phyloP scores from a whole-genome alignment of 2,329 filamentous ascomycete species.

The Ustulina deusta region DNA sequence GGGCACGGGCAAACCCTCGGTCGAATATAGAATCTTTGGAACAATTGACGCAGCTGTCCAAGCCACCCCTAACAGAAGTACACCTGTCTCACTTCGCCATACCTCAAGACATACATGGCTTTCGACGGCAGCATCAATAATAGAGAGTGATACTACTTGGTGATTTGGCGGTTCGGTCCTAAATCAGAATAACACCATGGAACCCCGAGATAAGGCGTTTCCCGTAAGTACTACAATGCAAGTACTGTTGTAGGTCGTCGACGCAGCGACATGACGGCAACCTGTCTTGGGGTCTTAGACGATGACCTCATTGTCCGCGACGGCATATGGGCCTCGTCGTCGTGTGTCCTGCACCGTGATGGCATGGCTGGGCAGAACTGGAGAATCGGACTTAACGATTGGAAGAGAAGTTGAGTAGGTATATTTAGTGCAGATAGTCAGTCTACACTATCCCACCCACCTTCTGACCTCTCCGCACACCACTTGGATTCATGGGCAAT shows the following conservation, averaged over 20 bases:
- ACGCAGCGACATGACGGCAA: conserved; percentile 25
- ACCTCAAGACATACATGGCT: conserved; percentile 34
- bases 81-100: conserved; percentile 33
- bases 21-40: conserved; percentile 45
- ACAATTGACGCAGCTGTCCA: conserved; percentile 42
- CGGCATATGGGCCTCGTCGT: conserved; percentile 19
- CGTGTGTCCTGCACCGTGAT: conserved; percentile 13
- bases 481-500: background rate
- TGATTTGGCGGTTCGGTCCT: conserved; percentile 32
- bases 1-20: conserved; percentile 50
- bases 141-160: conserved; percentile 22
- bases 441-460: background rate
- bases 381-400: conserved; percentile 24
- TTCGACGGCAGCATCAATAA: conserved; percentile 23
- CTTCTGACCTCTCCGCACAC: background rate
- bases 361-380: conserved; percentile 8
- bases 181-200: conserved; percentile 29
- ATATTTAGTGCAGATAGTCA: background rate
- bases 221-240: background rate
- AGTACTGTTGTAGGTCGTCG: background rate
- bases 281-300: conserved; percentile 25
- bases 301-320: conserved; percentile 38
- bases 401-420: background rate
- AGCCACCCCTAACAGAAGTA: conserved; percentile 41
- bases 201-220: conserved; percentile 31